Conservation (phyloP, 306 rosid species). For the Coriaria nepalensis region DNA sequence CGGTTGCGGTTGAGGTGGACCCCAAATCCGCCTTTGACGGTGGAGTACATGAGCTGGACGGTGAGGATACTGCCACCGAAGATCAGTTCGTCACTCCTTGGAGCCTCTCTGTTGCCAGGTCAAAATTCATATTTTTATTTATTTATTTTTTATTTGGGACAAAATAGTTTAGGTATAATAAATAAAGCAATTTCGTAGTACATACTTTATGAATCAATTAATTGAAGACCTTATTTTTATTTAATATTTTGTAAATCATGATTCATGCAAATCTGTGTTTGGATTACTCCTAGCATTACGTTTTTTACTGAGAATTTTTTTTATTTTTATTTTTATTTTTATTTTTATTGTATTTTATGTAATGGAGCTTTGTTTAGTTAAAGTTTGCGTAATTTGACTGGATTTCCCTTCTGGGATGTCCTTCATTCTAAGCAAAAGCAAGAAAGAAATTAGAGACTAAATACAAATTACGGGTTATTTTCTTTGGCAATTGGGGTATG, state of each 20-base stretch:
- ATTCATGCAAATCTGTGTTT: too few species aligned
- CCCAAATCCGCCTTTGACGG: conserved; percentile 21
- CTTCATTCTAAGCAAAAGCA: not conserved
- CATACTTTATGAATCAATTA: not conserved
- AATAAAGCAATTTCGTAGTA: too few species aligned
- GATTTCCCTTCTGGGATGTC: not conserved
- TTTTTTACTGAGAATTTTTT: too few species aligned
- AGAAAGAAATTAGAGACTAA: not conserved
- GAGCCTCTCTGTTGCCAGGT: conserved; percentile 86
- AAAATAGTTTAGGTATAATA: too few species aligned
- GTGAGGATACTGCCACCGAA: conserved; percentile 63
- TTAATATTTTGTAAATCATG: conserved; percentile 4
- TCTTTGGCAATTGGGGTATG: not conserved
- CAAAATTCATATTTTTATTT: conserved; percentile 4
- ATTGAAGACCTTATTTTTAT: conserved; percentile 9
- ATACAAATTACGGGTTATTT: too few species aligned
- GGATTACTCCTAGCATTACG: too few species aligned
- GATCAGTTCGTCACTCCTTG: conserved; percentile 77
- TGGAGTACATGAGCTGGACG: conserved; percentile 57
- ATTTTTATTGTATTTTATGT: too few species aligned
- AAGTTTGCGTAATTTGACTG: not conserved
- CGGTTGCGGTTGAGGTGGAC: conserved; percentile 28
- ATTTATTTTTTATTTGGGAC: not conserved
- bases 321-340: too few species aligned
- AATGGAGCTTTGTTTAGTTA: too few species aligned